Conservation (phyloP, 73 alveolate species). For the Paramecium primaurelia region DNA sequence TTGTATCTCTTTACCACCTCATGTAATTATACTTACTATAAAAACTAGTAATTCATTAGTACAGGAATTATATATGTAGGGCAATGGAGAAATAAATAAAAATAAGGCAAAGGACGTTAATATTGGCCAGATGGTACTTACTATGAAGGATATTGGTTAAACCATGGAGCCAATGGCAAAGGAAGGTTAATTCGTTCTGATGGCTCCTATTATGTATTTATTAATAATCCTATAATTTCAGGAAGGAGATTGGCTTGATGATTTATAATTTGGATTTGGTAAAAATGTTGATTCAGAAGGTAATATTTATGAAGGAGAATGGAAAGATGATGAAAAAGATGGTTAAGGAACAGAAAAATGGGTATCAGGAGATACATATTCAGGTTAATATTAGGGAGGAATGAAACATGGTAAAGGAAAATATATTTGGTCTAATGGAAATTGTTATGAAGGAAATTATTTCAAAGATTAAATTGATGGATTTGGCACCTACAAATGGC, state of each 20-base stretch:
- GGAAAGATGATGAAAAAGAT: slow-evolving; percentile 78
- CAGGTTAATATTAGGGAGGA: slow-evolving; percentile 64
- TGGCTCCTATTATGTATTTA: slow-evolving; percentile 70
- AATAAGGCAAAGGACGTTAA: slow-evolving; percentile 67
- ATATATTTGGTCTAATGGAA: slow-evolving; percentile 54
- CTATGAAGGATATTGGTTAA: slow-evolving; percentile 83
- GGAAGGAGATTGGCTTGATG: slow-evolving; percentile 83
- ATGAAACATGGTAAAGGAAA: slow-evolving; percentile 56
- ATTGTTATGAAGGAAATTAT: slow-evolving; percentile 37
- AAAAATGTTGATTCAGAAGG: slow-evolving; percentile 34
- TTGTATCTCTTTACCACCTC: background rate
- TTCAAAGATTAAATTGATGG: slow-evolving; percentile 50
- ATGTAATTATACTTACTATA: background rate
- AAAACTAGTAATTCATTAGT: background rate
- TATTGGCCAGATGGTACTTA: slow-evolving; percentile 70
- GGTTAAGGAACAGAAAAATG: slow-evolving; percentile 85
- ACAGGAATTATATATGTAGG: slow-evolving; percentile 74
- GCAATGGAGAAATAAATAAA: slow-evolving; percentile 63
- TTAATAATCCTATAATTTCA: background rate
- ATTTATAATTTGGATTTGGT: slow-evolving; percentile 68
- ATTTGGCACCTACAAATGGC: slow-evolving; percentile 43
- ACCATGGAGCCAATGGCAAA: slow-evolving; percentile 12
- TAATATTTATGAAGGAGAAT: slow-evolving; percentile 81
- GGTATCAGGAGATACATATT: slow-evolving; percentile 75
- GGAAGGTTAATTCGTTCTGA: slow-evolving; percentile 74